Evolutionary conservation across 2,329 filamentous ascomycete species (phyloP).

Genomic region (Lizonia empirigonia): DNA sequence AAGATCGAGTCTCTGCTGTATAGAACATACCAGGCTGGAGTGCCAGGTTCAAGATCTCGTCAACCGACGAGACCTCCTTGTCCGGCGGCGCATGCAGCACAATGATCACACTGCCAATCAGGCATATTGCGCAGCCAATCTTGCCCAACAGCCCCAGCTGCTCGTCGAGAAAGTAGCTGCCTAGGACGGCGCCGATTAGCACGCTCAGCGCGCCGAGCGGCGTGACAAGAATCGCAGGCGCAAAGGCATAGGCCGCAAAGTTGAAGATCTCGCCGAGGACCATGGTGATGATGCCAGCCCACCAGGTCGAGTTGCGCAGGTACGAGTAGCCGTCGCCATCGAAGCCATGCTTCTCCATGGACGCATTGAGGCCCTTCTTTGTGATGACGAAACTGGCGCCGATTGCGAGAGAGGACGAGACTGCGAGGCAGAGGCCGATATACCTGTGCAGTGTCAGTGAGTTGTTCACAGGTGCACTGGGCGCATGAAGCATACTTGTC

Average conservation of each 20-base stretch:
- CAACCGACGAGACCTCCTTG: constrained; percentile 86
- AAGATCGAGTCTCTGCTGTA: background rate
- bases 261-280: constrained; percentile 93
- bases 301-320: constrained; percentile 94
- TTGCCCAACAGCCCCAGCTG: constrained; percentile 89
- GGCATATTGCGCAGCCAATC: constrained; percentile 92
- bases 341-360: constrained; percentile 89
- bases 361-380: constrained; percentile 95
- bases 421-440: constrained; percentile 48
- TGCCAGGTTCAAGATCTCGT: constrained; percentile 88
- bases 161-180: constrained; percentile 92
- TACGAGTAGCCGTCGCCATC: constrained; percentile 97
- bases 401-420: constrained; percentile 43
- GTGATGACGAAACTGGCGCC: constrained; percentile 95
- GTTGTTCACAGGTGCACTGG: background rate
- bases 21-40: constrained; percentile 76
- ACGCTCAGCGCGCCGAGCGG: constrained; percentile 93
- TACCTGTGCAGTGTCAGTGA: constrained; percentile 46
- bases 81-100: constrained; percentile 96
- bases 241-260: constrained; percentile 97
- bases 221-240: constrained; percentile 96
- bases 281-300: constrained; percentile 89
- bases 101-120: constrained; percentile 96
- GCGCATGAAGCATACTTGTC: constrained; percentile 46
- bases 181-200: constrained; percentile 90